Conservation (phyloP, 345 rosid species). For the Eucalyptus polybractea region DNA sequence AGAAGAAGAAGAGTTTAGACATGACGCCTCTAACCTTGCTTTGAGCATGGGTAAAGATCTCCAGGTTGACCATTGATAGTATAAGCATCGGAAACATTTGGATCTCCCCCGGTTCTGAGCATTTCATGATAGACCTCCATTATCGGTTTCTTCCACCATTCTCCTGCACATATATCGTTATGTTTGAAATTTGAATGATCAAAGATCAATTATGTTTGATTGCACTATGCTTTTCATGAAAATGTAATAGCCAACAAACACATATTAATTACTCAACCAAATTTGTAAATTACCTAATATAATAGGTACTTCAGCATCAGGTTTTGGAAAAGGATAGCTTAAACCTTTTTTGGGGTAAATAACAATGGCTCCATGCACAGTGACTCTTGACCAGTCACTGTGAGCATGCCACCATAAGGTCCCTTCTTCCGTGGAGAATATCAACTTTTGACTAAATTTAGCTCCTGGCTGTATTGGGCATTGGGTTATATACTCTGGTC, state of each 20-base stretch:
- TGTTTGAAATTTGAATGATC: not conserved
- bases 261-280: not conserved
- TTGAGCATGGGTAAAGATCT: slow-evolving; percentile 22
- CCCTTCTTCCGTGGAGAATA: slow-evolving; percentile 16
- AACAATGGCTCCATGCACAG: slow-evolving; percentile 26
- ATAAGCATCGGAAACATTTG: slow-evolving; percentile 13
- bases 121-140: slow-evolving; percentile 1
- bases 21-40: not conserved
- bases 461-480: slow-evolving; percentile 21
- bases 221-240: not conserved
- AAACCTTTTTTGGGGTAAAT: slow-evolving; percentile 7
- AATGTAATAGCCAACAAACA: not conserved
- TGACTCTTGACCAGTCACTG: slow-evolving; percentile 16
- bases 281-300: slow-evolving; percentile 2
- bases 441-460: slow-evolving; percentile 8
- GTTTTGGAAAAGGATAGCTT: slow-evolving; percentile 14
- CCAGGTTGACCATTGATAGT: slow-evolving; percentile 35
- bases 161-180: slow-evolving; percentile 1
- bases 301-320: slow-evolving; percentile 14
- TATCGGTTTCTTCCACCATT: slow-evolving; percentile 29
- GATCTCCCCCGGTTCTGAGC: slow-evolving; percentile 2
- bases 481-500: slow-evolving; percentile 30
- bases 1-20: not conserved
- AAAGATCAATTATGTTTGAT: not conserved
- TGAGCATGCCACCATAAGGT: slow-evolving; percentile 14